Conservation (phyloP, 345 rosid species). For the Citrus sp. region DNA sequence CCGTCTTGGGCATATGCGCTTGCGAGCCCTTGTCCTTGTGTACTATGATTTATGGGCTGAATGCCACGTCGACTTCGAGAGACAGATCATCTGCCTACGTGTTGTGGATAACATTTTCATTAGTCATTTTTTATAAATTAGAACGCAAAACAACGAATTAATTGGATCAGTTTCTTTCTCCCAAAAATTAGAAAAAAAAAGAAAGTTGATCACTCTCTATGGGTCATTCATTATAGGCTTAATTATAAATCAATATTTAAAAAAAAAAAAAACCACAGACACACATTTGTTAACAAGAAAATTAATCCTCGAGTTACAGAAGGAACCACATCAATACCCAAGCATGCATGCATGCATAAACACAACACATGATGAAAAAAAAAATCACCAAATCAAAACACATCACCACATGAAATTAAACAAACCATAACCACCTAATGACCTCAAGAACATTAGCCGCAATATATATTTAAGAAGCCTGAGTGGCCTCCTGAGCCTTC, state of each 20-base stretch:
- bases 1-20: too few relatives aligned
- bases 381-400: background rate
- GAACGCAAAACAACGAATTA: too few relatives aligned
- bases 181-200: too few relatives aligned
- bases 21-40: too few relatives aligned
- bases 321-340: background rate
- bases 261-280: too few relatives aligned
- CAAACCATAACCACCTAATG: background rate
- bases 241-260: background rate
- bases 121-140: too few relatives aligned
- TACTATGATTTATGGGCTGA: background rate
- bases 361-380: background rate
- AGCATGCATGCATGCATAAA: background rate
- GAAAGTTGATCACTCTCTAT: too few relatives aligned
- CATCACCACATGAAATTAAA: background rate
- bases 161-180: too few relatives aligned
- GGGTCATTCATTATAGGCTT: background rate
- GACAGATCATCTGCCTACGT: background rate
- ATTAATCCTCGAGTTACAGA: background rate
- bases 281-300: background rate
- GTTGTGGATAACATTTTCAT: background rate
- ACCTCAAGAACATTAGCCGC: too few relatives aligned
- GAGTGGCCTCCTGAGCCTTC: conserved; percentile 41
- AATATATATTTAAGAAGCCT: conserved; percentile 6
- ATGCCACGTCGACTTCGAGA: background rate